Base-by-base conservation (phyloP, 441 rosid species). In the Eutrema salsugineum region DNA sequence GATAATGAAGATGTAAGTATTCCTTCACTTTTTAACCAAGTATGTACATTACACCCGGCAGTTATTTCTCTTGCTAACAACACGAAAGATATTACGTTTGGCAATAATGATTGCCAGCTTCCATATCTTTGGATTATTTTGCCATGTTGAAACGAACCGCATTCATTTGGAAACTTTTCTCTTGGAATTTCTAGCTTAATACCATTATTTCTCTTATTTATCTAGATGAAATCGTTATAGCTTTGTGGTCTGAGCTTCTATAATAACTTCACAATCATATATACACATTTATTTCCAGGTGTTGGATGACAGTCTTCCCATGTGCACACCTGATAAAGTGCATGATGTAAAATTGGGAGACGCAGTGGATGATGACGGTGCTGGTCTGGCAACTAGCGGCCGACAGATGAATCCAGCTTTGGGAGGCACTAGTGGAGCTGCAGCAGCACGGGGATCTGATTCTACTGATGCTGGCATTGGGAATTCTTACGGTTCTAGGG, bases 311-410 rank as follows among this genome's bases (percentile, higher is more conserved):
- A 83, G 93, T 58, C 88, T 90, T 69, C 97, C 99, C 70, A 83
- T 89, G 60, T 96, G 97, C 88, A 88, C 87, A 82, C 81, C 99
- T 67, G 98, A 96, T 35, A 90, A 89, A 78, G 99, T 96, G 36
- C 98, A 90, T 64, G 99, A 96, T 84, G 99, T 96, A 30, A 92
- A 90, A 77, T 80, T 96, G 84, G 88, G 94, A 11, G 99, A 94
- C 84, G 72, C 90, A 16, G 84, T 84, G 30, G 99, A 94, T 68
- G 97, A 88, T 78, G 73, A 83, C 51, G 70, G 68, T 28, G 61
- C 77, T 48, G 82, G 83, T 50, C 82, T 86, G 50, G 81, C 83
- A 10, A 64, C 95, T 60, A 79, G 86, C 43, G 94, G 87, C 66
- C 71, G 85, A 73, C 97, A 83, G 72, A 76, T 72, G 14, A 85